These are phyloP conservation scores for Cladosporium cucumerinum DNA, from an alignment of 2,329 filamentous ascomycete genomes.

Conservation along the genomic window DNA sequence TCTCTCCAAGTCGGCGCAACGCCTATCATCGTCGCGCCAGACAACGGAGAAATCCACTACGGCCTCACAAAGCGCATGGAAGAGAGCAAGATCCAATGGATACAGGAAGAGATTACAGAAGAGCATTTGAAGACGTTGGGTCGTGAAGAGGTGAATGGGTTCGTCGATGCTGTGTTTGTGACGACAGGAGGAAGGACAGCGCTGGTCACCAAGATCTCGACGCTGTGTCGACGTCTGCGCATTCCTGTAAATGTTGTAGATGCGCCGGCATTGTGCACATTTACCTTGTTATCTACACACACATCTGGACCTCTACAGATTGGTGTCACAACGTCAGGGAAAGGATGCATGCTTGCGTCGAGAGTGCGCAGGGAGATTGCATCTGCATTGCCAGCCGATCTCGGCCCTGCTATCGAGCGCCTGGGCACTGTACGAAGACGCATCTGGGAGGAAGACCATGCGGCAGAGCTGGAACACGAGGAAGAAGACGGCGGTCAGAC, in stretches of 20 bases:
- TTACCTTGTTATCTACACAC: constrained; percentile 84
- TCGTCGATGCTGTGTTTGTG: constrained; percentile 92
- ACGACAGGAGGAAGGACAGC: constrained; percentile 56
- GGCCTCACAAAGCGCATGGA: constrained; percentile 63
- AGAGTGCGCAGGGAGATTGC: constrained; percentile 86
- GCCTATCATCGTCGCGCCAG: constrained; percentile 74
- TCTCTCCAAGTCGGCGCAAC: constrained; percentile 77
- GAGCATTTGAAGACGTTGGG: constrained; percentile 71
- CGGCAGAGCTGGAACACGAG: constrained; percentile 45
- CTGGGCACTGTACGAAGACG: constrained; percentile 69
- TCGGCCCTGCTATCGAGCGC: constrained; percentile 73
- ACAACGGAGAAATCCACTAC: constrained; percentile 55
- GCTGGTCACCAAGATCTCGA: constrained; percentile 61
- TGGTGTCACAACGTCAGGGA: constrained; percentile 91
- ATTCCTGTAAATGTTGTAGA: constrained; percentile 95
- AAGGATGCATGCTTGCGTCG: constrained; percentile 89
- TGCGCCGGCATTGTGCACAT: constrained; percentile 79
- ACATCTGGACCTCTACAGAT: constrained; percentile 89
- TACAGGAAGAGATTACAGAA: constrained; percentile 64
- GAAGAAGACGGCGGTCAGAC: constrained; percentile 69
- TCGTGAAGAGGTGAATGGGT: constrained; percentile 68
- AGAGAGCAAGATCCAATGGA: constrained; percentile 63
- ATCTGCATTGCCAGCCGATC: constrained; percentile 67
- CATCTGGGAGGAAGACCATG: constrained; percentile 72
- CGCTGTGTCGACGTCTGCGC: constrained; percentile 70